Conservation (phyloP, 495 filamentous ascomycete species). For the Podospora sp. region DNA sequence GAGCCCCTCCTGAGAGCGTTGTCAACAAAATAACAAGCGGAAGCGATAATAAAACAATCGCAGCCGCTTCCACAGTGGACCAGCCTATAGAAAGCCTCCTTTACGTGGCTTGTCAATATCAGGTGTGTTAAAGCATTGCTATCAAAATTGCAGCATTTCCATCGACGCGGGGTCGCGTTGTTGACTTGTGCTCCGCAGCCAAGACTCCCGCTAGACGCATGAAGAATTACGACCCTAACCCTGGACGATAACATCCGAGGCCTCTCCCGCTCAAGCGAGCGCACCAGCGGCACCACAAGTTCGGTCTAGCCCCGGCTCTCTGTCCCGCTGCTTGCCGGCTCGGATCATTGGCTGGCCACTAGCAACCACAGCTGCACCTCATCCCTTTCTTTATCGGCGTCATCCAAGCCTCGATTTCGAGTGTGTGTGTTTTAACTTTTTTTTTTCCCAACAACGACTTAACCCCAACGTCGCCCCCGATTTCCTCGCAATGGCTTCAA, state of each 20-base stretch:
- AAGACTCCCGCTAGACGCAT: not conserved
- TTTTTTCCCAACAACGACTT: conserved; percentile 8
- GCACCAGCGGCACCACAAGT: not conserved
- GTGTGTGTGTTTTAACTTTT: not conserved
- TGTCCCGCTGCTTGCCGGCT: conserved; percentile 5
- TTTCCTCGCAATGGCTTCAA: conserved; percentile 48
- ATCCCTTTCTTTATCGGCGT: conserved; percentile 23
- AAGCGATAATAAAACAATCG: conserved; percentile 6
- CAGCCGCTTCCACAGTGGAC: not conserved
- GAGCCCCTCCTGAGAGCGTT: not conserved
- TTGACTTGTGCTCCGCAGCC: conserved; percentile 8
- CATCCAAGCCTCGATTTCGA: conserved; percentile 20
- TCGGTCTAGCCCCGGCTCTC: not conserved
- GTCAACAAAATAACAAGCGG: conserved; percentile 20
- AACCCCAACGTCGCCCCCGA: conserved; percentile 2
- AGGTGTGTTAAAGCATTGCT: conserved; percentile 16
- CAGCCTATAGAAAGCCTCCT: conserved; percentile 18
- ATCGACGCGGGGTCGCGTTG: conserved; percentile 19
- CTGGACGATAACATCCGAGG: not conserved
- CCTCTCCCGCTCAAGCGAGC: not conserved
- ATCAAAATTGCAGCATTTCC: conserved; percentile 19
- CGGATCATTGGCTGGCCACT: conserved; percentile 3
- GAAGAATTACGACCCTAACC: not conserved
- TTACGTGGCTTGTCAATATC: conserved; percentile 25
- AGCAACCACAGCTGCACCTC: not conserved